Base-by-base conservation (phyloP, 1,284 basidiomycete species). In the Ganoderma lingzhi region DNA sequence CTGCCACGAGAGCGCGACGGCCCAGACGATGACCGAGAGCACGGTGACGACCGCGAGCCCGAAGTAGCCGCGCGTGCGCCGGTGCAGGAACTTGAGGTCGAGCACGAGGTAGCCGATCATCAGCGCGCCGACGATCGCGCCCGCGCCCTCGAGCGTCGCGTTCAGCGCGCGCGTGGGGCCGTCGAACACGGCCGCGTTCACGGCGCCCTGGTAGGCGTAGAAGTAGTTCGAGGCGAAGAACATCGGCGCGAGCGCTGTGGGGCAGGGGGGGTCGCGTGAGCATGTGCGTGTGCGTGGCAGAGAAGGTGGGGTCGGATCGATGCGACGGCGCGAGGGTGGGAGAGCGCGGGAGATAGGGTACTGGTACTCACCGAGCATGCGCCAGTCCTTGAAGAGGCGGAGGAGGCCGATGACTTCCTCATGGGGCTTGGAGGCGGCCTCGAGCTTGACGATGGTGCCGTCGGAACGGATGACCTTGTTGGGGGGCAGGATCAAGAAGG, bases 221-320 rank as follows among this genome's bases (percentile, higher is more conserved):
- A 81, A 81, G 72, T 81, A 82, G 78, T 81, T 82, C 70, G 81
- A 80, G 9, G 79, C 76, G 77, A 84, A 82, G 79, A 84, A 84
- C 78, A 84, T 82, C 15, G 83, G 83, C 63, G 80, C 73, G 59
- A 84, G 78, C 42, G 81, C 77, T 78, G 67, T 35, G 35, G 35
- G 59, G 48, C 23, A 23, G 32, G 2, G 10, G 14, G 59, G 37
- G 55, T 70, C 30, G 35, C 19, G 35, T 59, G 56, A 59, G 56
- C 56, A 59, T 39, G 23, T 23, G 23, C 23, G 23, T 23, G 23
- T 23, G 23, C 23, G 23, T 23, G 23, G 56, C 10, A 12, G 23
- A 30, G 10, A 10, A 32, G 0, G 56, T 39, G 61, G 51, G 17
- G 51, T 32, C 12, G 44, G 44, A 55, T 55, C 14, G 51, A 14